Percentiles rank a stretch among this genome's conserved stretches.
phyloP scores from a whole-genome alignment of 2,329 filamentous ascomycete species.

The Claviceps sp. region DNA sequence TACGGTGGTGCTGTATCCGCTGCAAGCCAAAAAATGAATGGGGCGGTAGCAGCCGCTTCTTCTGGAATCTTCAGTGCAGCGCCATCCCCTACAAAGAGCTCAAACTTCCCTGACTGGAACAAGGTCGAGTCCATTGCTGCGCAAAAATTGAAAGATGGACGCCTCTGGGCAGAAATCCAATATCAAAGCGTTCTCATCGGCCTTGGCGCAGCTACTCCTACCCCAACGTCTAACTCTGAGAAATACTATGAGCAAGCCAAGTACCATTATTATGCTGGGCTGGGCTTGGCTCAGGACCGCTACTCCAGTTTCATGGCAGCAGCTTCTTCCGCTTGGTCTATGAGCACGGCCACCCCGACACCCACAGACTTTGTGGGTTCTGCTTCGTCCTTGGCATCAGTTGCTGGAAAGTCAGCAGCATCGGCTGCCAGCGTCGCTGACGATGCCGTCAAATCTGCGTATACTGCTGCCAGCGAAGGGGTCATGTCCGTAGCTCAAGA shows the following conservation, averaged over 20 bases:
- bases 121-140: conserved; percentile 51
- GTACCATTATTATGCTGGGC: conserved; percentile 60
- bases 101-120: conserved; percentile 32
- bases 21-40: conserved; percentile 45
- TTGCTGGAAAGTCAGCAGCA: conserved; percentile 31
- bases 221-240: conserved; percentile 33
- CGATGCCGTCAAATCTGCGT: conserved; percentile 37
- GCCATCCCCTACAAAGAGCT: conserved; percentile 27
- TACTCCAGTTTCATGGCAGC: conserved; percentile 64
- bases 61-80: conserved; percentile 35
- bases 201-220: conserved; percentile 44
- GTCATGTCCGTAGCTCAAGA: conserved; percentile 25
- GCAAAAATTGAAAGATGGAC: conserved; percentile 55
- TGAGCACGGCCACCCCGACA: conserved; percentile 40
- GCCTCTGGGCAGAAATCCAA: conserved; percentile 56
- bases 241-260: conserved; percentile 49
- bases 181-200: conserved; percentile 56
- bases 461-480: conserved; percentile 30
- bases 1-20: conserved; percentile 53
- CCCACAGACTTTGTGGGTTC: conserved; percentile 38
- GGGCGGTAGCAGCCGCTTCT: conserved; percentile 40
- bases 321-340: conserved; percentile 56
- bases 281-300: conserved; percentile 65
- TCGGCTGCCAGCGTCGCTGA: conserved; percentile 32
- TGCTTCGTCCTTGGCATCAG: conserved; percentile 35